phyloP scores from a whole-genome alignment of 768 basidiomycete species.

The Boletus rubropictus region DNA sequence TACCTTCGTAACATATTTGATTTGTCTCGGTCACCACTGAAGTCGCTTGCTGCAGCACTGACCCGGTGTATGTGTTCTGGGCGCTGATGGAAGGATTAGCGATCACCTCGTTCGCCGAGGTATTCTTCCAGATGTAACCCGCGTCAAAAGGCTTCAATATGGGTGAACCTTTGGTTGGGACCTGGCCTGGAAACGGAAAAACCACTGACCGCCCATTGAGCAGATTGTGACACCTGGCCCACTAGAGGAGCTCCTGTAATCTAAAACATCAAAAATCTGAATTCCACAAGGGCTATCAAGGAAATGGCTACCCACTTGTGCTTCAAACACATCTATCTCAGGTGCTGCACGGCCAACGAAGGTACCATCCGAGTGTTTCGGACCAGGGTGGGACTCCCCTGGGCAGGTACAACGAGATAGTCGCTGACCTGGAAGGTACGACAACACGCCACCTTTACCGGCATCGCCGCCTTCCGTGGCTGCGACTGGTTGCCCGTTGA shows the following conservation, averaged over 20 bases:
- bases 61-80: constrained; percentile 64
- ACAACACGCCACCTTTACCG: constrained; percentile 43
- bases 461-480: constrained; percentile 56
- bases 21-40: constrained; percentile 67
- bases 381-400: constrained; percentile 81
- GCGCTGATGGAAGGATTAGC: constrained; percentile 46
- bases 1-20: constrained; percentile 62
- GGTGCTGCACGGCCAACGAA: constrained; percentile 81
- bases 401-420: constrained; percentile 83
- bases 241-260: constrained; percentile 40
- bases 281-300: constrained; percentile 7
- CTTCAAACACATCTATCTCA: constrained; percentile 89
- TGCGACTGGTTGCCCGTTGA: constrained; percentile 60
- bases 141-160: constrained; percentile 63
- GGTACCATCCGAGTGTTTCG: constrained; percentile 62
- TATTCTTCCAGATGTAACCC: constrained; percentile 63
- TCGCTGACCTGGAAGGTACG: constrained; percentile 75
- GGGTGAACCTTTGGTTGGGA: background rate
- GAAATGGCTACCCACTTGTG: constrained; percentile 39
- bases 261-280: constrained; percentile 31
- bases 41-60: constrained; percentile 71
- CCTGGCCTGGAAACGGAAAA: constrained; percentile 3
- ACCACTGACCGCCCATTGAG: constrained; percentile 68
- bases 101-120: constrained; percentile 53
- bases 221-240: constrained; percentile 75